Conservation (phyloP, 2,329 filamentous ascomycete species). For the Fusarium pseudoanthophilum region DNA sequence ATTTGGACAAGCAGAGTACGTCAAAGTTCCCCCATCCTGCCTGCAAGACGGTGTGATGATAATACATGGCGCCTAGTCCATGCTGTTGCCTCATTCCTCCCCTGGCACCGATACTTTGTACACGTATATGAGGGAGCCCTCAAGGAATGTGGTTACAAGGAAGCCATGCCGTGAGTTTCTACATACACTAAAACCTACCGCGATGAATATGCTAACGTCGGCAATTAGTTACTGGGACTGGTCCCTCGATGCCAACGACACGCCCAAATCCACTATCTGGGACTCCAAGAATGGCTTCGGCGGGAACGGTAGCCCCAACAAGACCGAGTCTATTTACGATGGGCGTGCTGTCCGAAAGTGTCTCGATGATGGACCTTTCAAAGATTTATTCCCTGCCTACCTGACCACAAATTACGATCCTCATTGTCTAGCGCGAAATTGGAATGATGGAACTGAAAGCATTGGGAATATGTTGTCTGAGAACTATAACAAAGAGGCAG, state of each 20-base stretch:
- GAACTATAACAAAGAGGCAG: not conserved
- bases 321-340: not conserved
- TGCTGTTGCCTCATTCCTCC: not conserved
- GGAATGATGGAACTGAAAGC: not conserved
- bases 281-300: not conserved
- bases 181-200: no score
- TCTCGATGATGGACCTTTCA: rapidly evolving
- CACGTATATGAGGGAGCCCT: not conserved
- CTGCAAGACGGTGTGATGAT: no score
- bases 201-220: no score
- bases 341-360: not conserved
- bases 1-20: not conserved
- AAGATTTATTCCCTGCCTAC: not conserved
- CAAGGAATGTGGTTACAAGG: not conserved
- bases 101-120: not conserved
- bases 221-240: not conserved
- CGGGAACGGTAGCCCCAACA: not conserved
- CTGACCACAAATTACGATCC: not conserved
- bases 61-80: not conserved
- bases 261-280: not conserved
- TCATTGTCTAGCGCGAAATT: not conserved
- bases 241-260: not conserved
- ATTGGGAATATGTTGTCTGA: not conserved
- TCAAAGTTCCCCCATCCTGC: rapidly evolving
- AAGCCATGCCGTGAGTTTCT: not conserved